Evolutionary conservation across 257 asterid genomes (phyloP).

Genomic region (Datura wrightii): DNA sequence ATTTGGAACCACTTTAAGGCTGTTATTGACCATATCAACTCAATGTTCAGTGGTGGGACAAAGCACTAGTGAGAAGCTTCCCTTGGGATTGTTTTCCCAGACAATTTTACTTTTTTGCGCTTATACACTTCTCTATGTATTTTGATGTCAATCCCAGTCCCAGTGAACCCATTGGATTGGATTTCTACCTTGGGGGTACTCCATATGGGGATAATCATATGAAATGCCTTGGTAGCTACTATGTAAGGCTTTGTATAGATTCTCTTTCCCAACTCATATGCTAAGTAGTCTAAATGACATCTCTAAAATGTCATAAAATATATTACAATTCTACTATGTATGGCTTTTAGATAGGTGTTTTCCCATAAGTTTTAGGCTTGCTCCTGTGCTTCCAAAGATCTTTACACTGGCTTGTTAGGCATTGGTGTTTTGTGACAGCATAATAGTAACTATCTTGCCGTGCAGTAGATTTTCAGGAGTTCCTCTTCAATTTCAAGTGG

Average conservation of each 20-base stretch:
- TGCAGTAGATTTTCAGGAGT: slow-evolving; percentile 1
- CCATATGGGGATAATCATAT: not conserved
- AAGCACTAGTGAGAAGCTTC: too few species aligned
- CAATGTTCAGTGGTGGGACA: too few species aligned
- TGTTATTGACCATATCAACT: too few species aligned
- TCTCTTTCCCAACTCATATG: not conserved
- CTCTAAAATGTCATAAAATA: not conserved
- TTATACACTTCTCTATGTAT: too few species aligned
- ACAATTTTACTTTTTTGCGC: too few species aligned
- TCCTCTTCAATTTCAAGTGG: slow-evolving; percentile 6
- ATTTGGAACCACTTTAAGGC: too few species aligned
- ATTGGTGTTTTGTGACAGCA: not conserved
- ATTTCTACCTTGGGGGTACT: too few species aligned
- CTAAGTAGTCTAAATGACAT: not conserved
- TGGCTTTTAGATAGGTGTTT: not conserved
- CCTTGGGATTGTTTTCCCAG: too few species aligned
- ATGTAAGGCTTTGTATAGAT: not conserved
- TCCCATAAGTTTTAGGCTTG: not conserved
- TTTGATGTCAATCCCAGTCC: too few species aligned
- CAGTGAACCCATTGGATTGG: too few species aligned
- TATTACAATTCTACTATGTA: not conserved
- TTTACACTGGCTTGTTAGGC: slow-evolving; percentile 11
- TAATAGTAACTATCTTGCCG: not conserved
- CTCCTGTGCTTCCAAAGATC: slow-evolving; percentile 19
- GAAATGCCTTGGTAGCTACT: not conserved